These are phyloP conservation scores for Wickerhamomyces canadensis DNA, from an alignment of 805 yeast species.

Conservation along the genomic window DNA sequence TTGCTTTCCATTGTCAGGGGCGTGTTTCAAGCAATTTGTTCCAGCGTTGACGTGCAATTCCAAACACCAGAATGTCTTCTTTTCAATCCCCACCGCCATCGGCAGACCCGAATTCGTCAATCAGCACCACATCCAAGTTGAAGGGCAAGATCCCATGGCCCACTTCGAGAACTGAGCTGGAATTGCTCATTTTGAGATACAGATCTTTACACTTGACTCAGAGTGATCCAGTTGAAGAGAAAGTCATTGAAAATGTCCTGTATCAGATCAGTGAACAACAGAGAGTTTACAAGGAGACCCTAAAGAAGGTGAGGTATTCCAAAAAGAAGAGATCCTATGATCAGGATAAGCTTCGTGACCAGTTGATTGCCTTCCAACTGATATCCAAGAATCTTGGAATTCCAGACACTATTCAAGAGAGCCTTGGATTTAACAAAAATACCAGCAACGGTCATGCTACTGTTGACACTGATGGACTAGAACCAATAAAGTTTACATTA, in stretches of 20 bases:
- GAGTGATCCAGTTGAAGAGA: constrained; percentile 28
- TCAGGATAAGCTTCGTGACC: constrained; percentile 44
- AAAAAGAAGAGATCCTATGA: constrained; percentile 32
- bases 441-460: neutral
- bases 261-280: constrained; percentile 36
- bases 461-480: constrained; percentile 1
- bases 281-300: constrained; percentile 27
- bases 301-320: constrained; percentile 24
- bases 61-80: no score
- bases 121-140: neutral
- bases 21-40: no score
- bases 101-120: neutral
- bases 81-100: neutral
- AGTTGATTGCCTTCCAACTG: constrained; percentile 57
- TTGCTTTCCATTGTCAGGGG: no score
- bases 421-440: constrained; percentile 24
- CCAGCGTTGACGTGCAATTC: no score
- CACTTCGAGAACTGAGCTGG: constrained; percentile 11
- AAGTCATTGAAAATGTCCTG: constrained; percentile 38
- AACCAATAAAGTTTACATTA: constrained; percentile 22
- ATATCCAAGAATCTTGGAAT: constrained; percentile 61
- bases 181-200: constrained; percentile 14
- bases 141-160: constrained; percentile 1
- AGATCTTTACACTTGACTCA: constrained; percentile 11
- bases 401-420: constrained; percentile 45